Evolutionary conservation across 1,284 basidiomycete genomes (phyloP), one percentile per base, ranked within the genome.

Genomic region (Golubevia pallescens): DNA sequence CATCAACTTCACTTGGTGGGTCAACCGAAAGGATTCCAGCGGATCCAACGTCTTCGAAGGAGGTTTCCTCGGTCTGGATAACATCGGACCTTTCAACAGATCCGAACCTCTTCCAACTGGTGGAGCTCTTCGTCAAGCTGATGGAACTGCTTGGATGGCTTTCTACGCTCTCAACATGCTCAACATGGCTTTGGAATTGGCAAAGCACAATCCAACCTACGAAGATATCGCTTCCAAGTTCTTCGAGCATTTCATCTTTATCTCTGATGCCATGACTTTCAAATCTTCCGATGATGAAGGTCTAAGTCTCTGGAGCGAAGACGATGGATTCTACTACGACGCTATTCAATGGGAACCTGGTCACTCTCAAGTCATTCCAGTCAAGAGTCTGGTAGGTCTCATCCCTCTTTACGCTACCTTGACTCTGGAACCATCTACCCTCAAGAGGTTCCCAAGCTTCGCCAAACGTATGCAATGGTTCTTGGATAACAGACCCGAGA

Each of bases 211-310:
- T 85, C 89, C 92, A 2, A 94, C 94, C 1, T 99, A 99, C 85
- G 96, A 99, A 87, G 96, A 99, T 86, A 99, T 99, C 72, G 96
- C 96, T n/a, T 97, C 94, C 68, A 98, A 99, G 86, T 96, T 96
- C 86, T 95, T 96, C 70, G 94, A 90, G 92, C 93, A 78, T 63
- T 81, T 81, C 51, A 79, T 81, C 70, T 81, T 76, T 48, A 80
- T 81, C 59, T 74, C 75, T 63, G 79, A 81, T 60, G 96, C 96
- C 10, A 98, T 99, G 96, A 97, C 96, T 1, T 98, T 91, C 87
- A 89, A 90, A 75, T 71, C 68, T 28, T 65, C 74, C 19, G 91
- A 93, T 58, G 88, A 92, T 75, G 80, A 81, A 53, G 91, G 94
- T 75, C 86, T 90, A 58, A 93, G 92, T 68, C 89, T 99, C 20